Evolutionary conservation across 1,284 basidiomycete species (phyloP).

Genomic region (Ganoderma lingzhi): DNA sequence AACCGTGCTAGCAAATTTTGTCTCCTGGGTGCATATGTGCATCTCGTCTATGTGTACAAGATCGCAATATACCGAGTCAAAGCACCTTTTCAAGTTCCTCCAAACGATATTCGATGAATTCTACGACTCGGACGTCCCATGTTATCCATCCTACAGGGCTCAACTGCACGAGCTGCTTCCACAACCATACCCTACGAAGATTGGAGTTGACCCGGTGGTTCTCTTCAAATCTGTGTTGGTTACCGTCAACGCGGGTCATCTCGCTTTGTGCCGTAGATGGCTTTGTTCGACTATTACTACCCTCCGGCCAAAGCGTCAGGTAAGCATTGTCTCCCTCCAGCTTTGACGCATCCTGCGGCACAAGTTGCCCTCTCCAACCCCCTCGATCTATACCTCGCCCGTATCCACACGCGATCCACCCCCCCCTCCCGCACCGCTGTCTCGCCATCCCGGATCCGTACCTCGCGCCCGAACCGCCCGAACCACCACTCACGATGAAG

Average conservation of each 20-base stretch:
- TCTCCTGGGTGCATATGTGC: not conserved
- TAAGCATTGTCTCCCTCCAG: constrained; percentile 9
- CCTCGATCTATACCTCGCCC: not conserved
- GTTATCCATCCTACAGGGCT: not conserved
- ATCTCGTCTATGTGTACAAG: too few species aligned
- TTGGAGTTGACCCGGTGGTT: not conserved
- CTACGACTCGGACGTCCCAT: not conserved
- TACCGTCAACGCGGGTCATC: not conserved
- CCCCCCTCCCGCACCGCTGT: not conserved
- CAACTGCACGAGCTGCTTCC: not conserved
- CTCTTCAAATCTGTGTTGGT: not conserved
- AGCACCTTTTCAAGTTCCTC: too few species aligned
- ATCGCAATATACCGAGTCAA: too few species aligned
- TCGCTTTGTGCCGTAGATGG: constrained; percentile 11
- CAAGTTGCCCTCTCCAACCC: not conserved
- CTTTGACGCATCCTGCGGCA: not conserved
- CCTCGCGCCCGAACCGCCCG: not conserved
- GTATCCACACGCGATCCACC: not conserved
- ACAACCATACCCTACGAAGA: not conserved
- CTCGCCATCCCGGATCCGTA: not conserved
- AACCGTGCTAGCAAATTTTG: not conserved
- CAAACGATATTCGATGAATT: not conserved
- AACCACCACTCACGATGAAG: not conserved
- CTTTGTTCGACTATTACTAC: constrained; percentile 8
- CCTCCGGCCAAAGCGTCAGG: constrained; percentile 1